A percentile compares a stretch with the other conserved stretches of the same genome.
phyloP scores from a whole-genome alignment of 495 filamentous ascomycete species.

The Sabuloglossum arenarium region DNA sequence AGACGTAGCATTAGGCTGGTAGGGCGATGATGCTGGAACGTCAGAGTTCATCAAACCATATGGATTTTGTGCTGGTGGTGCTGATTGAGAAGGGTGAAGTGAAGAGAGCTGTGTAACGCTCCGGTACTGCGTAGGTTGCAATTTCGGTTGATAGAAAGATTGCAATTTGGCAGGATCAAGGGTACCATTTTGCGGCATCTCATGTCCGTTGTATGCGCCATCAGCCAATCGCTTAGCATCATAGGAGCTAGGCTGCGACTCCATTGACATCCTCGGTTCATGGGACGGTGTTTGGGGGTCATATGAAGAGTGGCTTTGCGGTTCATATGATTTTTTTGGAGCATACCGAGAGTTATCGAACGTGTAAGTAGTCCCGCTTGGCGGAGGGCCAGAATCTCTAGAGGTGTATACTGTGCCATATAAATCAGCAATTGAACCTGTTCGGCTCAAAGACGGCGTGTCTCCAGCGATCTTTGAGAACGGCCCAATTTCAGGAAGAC shows the following conservation, averaged over 20 bases:
- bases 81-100: constrained; percentile 15
- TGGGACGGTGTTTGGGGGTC: not conserved
- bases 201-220: not conserved
- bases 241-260: not conserved
- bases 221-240: not conserved
- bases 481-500: constrained; percentile 39
- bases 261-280: not conserved
- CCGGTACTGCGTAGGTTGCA: not conserved
- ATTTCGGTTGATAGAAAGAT: constrained; percentile 4
- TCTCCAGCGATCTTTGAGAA: constrained; percentile 60
- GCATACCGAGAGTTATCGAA: constrained; percentile 36
- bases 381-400: constrained; percentile 6
- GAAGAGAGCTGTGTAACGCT: not conserved
- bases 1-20: not conserved
- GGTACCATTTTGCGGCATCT: not conserved
- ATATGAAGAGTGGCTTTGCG: not conserved
- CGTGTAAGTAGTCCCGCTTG: not conserved
- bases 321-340: constrained; percentile 19
- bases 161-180: not conserved
- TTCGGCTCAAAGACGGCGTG: constrained; percentile 66
- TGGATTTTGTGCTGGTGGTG: constrained; percentile 22
- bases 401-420: constrained; percentile 36
- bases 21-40: not conserved
- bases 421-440: constrained; percentile 54
- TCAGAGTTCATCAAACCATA: not conserved